Conservation (phyloP, 306 rosid species). For the Casuarina glauca region DNA sequence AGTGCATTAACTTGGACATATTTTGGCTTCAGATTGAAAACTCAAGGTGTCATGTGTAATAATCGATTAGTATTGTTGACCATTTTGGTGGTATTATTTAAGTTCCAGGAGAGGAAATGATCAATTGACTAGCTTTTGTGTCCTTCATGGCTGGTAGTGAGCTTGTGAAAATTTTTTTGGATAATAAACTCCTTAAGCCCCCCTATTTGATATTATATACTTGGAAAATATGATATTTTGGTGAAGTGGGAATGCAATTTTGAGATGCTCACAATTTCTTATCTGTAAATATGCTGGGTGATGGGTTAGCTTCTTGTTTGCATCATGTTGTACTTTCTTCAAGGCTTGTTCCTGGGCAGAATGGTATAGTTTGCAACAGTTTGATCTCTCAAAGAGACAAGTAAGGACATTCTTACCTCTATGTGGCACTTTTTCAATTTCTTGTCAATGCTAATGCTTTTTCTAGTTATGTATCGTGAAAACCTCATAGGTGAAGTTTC, state of each 20-base stretch:
- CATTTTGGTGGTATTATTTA: neutral
- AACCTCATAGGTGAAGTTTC: conserved; percentile 4
- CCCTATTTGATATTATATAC: neutral
- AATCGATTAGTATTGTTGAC: neutral
- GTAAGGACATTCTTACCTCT: conserved; percentile 56
- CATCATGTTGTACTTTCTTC: conserved; percentile 30
- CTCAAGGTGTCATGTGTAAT: neutral
- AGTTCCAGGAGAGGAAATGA: neutral
- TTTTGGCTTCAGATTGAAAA: neutral
- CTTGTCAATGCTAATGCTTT: conserved; percentile 6
- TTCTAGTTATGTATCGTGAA: conserved; percentile 24
- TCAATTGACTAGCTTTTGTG: neutral
- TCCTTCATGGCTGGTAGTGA: neutral
- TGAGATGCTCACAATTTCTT: neutral
- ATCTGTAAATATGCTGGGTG: neutral
- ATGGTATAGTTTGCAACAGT: conserved; percentile 57
- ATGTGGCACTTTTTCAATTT: conserved; percentile 20
- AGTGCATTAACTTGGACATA: neutral
- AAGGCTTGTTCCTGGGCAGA: conserved; percentile 63
- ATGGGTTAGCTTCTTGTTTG: conserved; percentile 12
- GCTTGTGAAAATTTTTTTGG: neutral
- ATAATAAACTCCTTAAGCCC: neutral
- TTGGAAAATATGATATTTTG: neutral
- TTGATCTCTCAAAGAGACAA: conserved; percentile 53
- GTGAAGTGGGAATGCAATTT: neutral